Conservation (phyloP, 176 grass and related monocot genomes). For the Zea luxurians region DNA sequence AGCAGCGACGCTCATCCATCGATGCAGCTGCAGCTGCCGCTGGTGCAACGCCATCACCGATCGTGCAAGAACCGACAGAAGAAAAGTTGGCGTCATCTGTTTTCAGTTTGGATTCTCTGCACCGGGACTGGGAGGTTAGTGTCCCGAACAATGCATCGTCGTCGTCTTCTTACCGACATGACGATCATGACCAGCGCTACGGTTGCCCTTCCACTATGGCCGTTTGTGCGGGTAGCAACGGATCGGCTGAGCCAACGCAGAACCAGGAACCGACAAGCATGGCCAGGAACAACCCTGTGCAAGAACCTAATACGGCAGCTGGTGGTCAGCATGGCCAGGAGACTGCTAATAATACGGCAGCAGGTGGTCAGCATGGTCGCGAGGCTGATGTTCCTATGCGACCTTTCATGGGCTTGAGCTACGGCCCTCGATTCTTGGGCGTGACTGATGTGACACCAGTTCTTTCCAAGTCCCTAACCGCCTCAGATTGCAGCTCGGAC, state of each 20-base stretch:
- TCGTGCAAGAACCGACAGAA: too few relatives aligned
- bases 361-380: background rate
- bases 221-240: background rate
- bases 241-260: background rate
- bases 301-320: background rate
- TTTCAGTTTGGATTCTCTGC: too few relatives aligned
- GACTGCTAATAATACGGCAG: too few relatives aligned
- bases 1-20: too few relatives aligned
- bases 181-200: too few relatives aligned
- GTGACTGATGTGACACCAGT: constrained; percentile 8
- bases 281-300: background rate
- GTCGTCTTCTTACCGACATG: too few relatives aligned
- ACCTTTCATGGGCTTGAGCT: constrained; percentile 10
- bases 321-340: too few relatives aligned
- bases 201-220: background rate
- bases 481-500: background rate
- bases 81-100: too few relatives aligned
- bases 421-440: background rate
- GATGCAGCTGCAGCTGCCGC: too few relatives aligned
- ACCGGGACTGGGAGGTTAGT: too few relatives aligned
- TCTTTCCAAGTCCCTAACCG: background rate
- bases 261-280: background rate
- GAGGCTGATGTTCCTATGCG: background rate
- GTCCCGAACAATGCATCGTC: too few relatives aligned
- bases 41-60: too few relatives aligned